Evolutionary conservation across 352 stramenopile species (phyloP).

Genomic region (Phytophthora chlamydospora): DNA sequence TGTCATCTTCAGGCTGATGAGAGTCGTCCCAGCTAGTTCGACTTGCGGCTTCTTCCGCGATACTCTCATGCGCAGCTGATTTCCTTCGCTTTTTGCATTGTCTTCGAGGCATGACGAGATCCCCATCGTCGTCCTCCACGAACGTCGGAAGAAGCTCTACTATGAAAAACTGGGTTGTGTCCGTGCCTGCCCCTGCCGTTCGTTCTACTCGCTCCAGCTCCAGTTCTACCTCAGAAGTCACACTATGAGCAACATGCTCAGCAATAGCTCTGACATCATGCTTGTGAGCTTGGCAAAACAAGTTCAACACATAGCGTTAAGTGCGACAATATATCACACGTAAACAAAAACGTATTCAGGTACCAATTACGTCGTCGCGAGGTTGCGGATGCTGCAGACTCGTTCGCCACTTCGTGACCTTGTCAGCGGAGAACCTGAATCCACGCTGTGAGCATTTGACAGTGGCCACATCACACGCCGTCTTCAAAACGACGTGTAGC

Average conservation of each 20-base stretch:
- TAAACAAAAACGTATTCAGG: constrained; percentile 2
- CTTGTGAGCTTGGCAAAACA: constrained; percentile 1
- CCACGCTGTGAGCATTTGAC: constrained; percentile 66
- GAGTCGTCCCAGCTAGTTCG: neutral
- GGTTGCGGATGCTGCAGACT: constrained; percentile 10
- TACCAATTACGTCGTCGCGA: constrained; percentile 7
- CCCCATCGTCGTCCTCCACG: constrained; percentile 28
- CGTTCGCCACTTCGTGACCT: constrained; percentile 29
- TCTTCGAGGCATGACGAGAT: constrained; percentile 34
- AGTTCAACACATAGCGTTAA: constrained; percentile 15
- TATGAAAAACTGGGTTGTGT: constrained; percentile 2
- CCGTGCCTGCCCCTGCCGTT: neutral
- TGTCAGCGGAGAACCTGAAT: constrained; percentile 41
- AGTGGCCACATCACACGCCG: constrained; percentile 61
- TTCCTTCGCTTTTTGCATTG: constrained; percentile 17
- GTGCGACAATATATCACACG: neutral
- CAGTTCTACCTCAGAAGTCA: constrained; percentile 33
- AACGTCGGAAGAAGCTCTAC: constrained; percentile 11
- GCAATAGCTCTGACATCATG: neutral
- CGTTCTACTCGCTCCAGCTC: constrained; percentile 17
- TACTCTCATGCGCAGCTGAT: neutral
- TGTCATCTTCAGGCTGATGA: neutral
- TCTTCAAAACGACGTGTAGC: constrained; percentile 40
- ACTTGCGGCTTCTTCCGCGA: neutral
- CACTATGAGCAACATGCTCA: constrained; percentile 5